phyloP scores from a whole-genome alignment of 805 yeast genomes.

The Tanozyma kutaoensis region DNA sequence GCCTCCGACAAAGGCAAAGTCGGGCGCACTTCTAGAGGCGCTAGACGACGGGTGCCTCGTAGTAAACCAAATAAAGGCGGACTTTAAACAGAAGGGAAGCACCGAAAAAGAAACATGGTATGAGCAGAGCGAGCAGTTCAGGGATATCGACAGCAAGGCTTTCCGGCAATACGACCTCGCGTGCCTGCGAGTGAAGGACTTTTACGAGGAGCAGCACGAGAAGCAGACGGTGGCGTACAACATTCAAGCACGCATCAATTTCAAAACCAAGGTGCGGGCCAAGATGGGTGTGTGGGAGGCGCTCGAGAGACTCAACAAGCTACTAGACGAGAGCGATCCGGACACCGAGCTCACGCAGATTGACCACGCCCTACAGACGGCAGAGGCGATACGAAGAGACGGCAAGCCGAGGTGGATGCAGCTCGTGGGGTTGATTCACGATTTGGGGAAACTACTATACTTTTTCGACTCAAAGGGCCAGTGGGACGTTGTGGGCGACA shows the following conservation, averaged over 20 bases:
- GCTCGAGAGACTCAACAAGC: conserved; percentile 41
- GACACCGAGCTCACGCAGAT: conserved; percentile 65
- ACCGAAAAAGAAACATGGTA: no score
- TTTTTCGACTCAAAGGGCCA: conserved; percentile 64
- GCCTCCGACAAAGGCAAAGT: no score
- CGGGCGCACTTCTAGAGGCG: no score
- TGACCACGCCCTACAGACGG: conserved; percentile 65
- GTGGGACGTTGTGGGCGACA: conserved; percentile 75
- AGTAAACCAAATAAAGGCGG: no score
- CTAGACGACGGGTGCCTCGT: no score
- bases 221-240: conserved; percentile 63
- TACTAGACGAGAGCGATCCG: conserved; percentile 63
- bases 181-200: conserved; percentile 50
- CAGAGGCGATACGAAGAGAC: conserved; percentile 58
- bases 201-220: conserved; percentile 56
- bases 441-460: conserved; percentile 54
- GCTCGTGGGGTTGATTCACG: conserved; percentile 60
- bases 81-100: no score
- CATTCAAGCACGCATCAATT: conserved; percentile 57
- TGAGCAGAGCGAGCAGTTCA: no score
- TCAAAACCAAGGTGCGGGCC: conserved; percentile 55
- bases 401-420: conserved; percentile 68
- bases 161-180: conserved; percentile 61
- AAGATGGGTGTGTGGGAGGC: conserved; percentile 67
- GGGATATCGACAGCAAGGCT: conserved; percentile 25